A percentile compares a stretch with the other conserved stretches of the same genome.
These are phyloP conservation scores for Pouteria glomerata DNA, from an alignment of 148 eudicot genomes.

Conservation along the genomic window DNA sequence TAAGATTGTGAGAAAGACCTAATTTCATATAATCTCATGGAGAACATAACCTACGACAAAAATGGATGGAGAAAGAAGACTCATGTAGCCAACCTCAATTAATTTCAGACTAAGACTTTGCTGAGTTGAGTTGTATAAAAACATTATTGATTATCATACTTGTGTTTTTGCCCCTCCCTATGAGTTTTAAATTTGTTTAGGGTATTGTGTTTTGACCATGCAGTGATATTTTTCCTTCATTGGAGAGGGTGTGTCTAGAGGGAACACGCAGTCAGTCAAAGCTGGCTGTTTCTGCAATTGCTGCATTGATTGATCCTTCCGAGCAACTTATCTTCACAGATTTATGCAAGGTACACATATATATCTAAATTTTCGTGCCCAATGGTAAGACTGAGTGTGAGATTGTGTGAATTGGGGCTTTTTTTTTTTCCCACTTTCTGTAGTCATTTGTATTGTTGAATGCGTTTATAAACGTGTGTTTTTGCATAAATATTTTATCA, in stretches of 20 bases:
- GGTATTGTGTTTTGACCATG: constrained; percentile 21
- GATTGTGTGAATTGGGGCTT: too few species aligned
- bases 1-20: too few species aligned
- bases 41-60: too few species aligned
- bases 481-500: too few species aligned
- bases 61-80: too few species aligned
- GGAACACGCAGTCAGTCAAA: constrained; percentile 84
- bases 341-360: constrained; percentile 66
- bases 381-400: too few species aligned
- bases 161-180: not conserved
- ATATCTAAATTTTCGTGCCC: constrained; percentile 7
- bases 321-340: constrained; percentile 36
- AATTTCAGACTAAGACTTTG: too few species aligned
- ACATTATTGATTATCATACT: not conserved
- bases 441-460: not conserved
- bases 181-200: not conserved
- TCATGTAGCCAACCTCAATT: too few species aligned
- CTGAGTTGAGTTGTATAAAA: too few species aligned
- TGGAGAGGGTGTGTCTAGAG: constrained; percentile 73
- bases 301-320: constrained; percentile 44
- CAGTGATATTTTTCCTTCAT: constrained; percentile 70
- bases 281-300: constrained; percentile 67
- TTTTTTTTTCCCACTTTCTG: not conserved
- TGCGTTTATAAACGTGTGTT: too few species aligned
- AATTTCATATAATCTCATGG: too few species aligned